Conservation (phyloP, 2,329 filamentous ascomycete species). For the Diaporthe citri region DNA sequence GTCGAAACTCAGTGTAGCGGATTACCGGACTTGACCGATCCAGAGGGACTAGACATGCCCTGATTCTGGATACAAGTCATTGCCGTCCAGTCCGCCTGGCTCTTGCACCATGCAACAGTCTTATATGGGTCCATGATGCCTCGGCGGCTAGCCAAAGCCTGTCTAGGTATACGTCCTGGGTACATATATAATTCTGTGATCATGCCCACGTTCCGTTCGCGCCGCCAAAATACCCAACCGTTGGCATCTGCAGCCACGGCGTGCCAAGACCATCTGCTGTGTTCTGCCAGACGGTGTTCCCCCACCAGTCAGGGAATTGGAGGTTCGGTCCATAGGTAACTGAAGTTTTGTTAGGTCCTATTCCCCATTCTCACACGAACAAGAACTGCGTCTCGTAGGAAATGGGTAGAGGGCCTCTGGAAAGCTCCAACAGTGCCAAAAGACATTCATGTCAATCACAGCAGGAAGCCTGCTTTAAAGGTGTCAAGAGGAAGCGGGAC, state of each 20-base stretch:
- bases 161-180: neutral
- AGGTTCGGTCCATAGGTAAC: slow-evolving; percentile 50
- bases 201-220: slow-evolving; percentile 50
- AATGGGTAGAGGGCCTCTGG: neutral
- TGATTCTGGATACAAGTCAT: neutral
- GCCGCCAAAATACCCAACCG: slow-evolving; percentile 50
- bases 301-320: slow-evolving; percentile 52
- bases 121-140: neutral
- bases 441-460: neutral
- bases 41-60: neutral
- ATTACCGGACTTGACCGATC: neutral
- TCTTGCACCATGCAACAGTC: neutral
- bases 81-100: neutral
- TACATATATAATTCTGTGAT: neutral
- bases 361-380: no score
- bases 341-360: neutral
- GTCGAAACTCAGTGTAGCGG: no score
- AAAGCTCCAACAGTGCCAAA: no score
- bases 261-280: slow-evolving; percentile 50
- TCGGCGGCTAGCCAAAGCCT: slow-evolving; percentile 6
- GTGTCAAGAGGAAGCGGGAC: neutral
- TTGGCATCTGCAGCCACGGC: slow-evolving; percentile 49
- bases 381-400: no score
- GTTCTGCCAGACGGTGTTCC: slow-evolving; percentile 52
- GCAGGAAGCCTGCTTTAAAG: neutral